A percentile compares a stretch with the other conserved stretches of the same genome.
These are phyloP conservation scores for Amoeboaphelidium protococcarum DNA, from an alignment of 371 early-diverging fungal genomes.

Conservation along the genomic window DNA sequence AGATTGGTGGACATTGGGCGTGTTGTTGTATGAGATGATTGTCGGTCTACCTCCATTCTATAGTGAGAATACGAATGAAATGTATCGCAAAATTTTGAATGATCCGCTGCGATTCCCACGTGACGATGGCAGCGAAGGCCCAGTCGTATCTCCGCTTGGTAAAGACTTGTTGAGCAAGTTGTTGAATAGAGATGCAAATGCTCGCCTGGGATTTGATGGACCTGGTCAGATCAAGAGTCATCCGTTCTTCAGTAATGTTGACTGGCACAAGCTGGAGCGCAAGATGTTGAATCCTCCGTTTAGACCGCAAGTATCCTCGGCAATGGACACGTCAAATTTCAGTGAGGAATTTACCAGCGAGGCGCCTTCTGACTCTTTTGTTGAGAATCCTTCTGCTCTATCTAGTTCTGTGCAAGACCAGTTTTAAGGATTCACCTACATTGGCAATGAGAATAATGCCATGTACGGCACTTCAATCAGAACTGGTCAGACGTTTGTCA, in stretches of 20 bases:
- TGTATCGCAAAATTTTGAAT: constrained; percentile 74
- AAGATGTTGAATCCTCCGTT: constrained; percentile 78
- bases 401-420: constrained; percentile 73
- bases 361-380: constrained; percentile 54
- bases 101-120: constrained; percentile 60
- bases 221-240: constrained; percentile 67
- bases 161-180: constrained; percentile 9
- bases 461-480: background rate
- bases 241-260: constrained; percentile 73
- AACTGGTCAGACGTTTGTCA: background rate
- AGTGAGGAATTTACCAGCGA: constrained; percentile 34
- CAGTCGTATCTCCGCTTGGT: background rate
- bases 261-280: constrained; percentile 56
- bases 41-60: constrained; percentile 65
- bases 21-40: constrained; percentile 45
- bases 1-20: constrained; percentile 93
- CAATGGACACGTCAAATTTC: constrained; percentile 54
- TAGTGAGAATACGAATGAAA: constrained; percentile 77
- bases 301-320: constrained; percentile 54
- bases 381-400: constrained; percentile 37
- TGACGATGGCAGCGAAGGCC: constrained; percentile 9
- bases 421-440: constrained; percentile 55
- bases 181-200: constrained; percentile 50
- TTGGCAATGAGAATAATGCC: background rate
- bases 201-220: constrained; percentile 56